phyloP scores from a whole-genome alignment of 305 asterid species.

The Fraxinus angustifolia region DNA sequence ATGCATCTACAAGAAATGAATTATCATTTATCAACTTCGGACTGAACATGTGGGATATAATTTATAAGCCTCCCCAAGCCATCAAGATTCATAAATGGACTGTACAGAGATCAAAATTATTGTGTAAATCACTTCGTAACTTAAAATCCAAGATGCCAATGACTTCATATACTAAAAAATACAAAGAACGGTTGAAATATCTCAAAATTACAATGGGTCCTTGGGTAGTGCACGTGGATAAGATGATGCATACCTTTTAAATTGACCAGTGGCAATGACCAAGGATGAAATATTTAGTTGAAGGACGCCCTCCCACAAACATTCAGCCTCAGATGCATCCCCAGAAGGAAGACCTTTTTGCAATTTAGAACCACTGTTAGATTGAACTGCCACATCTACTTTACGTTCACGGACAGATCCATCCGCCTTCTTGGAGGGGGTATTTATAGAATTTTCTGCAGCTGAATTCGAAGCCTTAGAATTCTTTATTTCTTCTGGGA shows the following conservation, averaged over 20 bases:
- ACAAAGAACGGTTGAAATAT: not conserved
- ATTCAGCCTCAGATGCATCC: slow-evolving; percentile 32
- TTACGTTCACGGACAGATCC: slow-evolving; percentile 28
- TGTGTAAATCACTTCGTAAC: not conserved
- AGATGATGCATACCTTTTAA: slow-evolving; percentile 55
- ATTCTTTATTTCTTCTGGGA: slow-evolving; percentile 31
- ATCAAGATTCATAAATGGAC: not conserved
- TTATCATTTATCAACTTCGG: not conserved
- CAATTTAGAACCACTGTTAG: slow-evolving; percentile 31
- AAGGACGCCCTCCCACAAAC: slow-evolving; percentile 72
- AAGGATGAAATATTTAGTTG: slow-evolving; percentile 63
- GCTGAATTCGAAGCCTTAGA: slow-evolving; percentile 33
- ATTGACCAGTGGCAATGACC: slow-evolving; percentile 53
- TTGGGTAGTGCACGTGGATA: not conserved
- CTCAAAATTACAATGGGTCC: not conserved
- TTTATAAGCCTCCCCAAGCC: not conserved
- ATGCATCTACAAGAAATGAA: not conserved
- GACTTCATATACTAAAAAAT: not conserved
- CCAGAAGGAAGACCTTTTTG: slow-evolving; percentile 27
- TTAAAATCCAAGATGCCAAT: not conserved
- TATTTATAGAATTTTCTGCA: slow-evolving; percentile 37
- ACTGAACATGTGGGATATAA: not conserved
- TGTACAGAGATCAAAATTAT: not conserved
- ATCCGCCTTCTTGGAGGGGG: slow-evolving; percentile 36
- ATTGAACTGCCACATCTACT: slow-evolving; percentile 22